Percentiles rank a stretch among this genome's conserved stretches.
These are phyloP conservation scores for Amniculicola lignicola DNA, from an alignment of 495 filamentous ascomycete genomes.

Conservation along the genomic window DNA sequence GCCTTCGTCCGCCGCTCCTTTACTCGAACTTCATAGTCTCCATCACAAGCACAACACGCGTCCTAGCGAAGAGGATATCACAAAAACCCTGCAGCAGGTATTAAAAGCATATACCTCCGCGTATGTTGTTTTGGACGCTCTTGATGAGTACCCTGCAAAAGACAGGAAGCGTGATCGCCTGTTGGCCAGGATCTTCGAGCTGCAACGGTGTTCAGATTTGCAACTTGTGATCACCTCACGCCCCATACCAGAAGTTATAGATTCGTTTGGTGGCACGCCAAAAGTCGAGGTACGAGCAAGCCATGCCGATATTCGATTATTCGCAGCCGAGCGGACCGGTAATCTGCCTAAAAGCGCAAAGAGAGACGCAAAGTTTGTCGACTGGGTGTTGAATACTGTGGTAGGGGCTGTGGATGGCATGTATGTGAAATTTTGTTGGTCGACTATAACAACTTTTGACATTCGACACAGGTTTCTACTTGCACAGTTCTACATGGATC, in stretches of 20 bases:
- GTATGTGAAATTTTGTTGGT: slow-evolving; percentile 42
- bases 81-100: background rate
- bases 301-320: slow-evolving; percentile 40
- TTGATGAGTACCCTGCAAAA: slow-evolving; percentile 46
- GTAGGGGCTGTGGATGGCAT: slow-evolving; percentile 42
- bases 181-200: slow-evolving; percentile 30
- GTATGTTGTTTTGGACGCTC: slow-evolving; percentile 49
- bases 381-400: slow-evolving; percentile 40
- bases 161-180: slow-evolving; percentile 17
- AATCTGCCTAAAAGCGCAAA: slow-evolving; percentile 32
- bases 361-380: slow-evolving; percentile 29
- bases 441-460: background rate
- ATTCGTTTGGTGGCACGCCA: slow-evolving; percentile 26
- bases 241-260: slow-evolving; percentile 38
- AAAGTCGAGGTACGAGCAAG: slow-evolving; percentile 45
- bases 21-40: background rate
- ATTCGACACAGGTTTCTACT: slow-evolving; percentile 16
- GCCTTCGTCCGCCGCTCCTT: background rate
- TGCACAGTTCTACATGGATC: slow-evolving; percentile 9
- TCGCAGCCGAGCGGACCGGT: slow-evolving; percentile 34
- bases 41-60: background rate
- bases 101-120: slow-evolving; percentile 31
- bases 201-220: slow-evolving; percentile 29
- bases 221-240: slow-evolving; percentile 48
- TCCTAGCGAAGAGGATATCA: background rate